Evolutionary conservation across 805 yeast genomes (phyloP).

Genomic region (Lipomyces yamanashiensis): DNA sequence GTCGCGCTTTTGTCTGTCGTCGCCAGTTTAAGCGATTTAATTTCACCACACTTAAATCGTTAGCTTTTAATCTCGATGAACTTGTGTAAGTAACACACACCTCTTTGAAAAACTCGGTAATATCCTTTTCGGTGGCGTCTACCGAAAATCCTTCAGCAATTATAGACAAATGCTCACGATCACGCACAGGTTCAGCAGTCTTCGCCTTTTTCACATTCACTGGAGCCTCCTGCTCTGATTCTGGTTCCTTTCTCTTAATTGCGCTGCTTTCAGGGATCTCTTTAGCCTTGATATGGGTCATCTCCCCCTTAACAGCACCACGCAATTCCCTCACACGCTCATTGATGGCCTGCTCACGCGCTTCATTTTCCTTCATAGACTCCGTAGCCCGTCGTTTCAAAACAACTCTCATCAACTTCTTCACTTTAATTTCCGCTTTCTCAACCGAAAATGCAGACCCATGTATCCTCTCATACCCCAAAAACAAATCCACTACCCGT

Average conservation of each 20-base stretch:
- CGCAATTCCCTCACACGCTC: slow-evolving; percentile 3
- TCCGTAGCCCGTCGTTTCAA: slow-evolving; percentile 23
- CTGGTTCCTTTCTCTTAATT: slow-evolving; percentile 5
- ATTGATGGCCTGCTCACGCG: slow-evolving; percentile 12
- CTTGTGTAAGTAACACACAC: slow-evolving; percentile 8
- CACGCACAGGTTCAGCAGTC: slow-evolving; percentile 42
- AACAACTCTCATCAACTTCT: slow-evolving; percentile 39
- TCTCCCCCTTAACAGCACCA: neutral
- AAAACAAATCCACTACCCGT: slow-evolving; percentile 53
- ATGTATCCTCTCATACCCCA: slow-evolving; percentile 46
- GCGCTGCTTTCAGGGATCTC: neutral
- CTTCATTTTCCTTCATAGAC: slow-evolving; percentile 29
- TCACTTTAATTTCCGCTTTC: slow-evolving; percentile 41
- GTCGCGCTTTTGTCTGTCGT: slow-evolving; percentile 35
- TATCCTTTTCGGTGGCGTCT: slow-evolving; percentile 47
- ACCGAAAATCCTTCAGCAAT: slow-evolving; percentile 57
- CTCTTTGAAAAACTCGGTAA: slow-evolving; percentile 56
- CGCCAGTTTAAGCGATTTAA: slow-evolving; percentile 41
- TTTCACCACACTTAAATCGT: slow-evolving; percentile 56
- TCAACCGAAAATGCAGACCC: slow-evolving; percentile 44
- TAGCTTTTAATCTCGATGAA: neutral
- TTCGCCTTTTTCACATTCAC: slow-evolving; percentile 12
- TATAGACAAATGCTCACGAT: slow-evolving; percentile 58
- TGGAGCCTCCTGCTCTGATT: neutral
- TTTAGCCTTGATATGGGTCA: neutral